Evolutionary conservation across 495 filamentous ascomycete genomes (phyloP).

Genomic region (Patellaria atrata): DNA sequence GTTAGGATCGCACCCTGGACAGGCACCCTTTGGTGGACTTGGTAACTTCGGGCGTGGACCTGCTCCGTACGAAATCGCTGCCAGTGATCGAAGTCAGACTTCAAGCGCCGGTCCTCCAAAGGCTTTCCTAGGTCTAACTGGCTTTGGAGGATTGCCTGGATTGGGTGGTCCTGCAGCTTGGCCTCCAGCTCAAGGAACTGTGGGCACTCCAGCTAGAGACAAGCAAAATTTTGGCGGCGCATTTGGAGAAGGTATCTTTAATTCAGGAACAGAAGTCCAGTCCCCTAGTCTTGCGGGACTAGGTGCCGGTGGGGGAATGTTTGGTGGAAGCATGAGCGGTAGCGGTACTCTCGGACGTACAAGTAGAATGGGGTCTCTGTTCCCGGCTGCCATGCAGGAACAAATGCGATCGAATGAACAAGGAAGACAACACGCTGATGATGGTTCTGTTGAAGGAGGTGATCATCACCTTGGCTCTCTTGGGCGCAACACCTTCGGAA

Average conservation of each 20-base stretch:
- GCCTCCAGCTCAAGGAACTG: constrained; percentile 41
- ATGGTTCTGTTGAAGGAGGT: constrained; percentile 20
- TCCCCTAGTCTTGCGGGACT: constrained; percentile 54
- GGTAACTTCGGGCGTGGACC: constrained; percentile 20
- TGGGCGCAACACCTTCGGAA: constrained; percentile 34
- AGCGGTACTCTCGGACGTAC: constrained; percentile 48
- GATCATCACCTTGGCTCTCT: constrained; percentile 24
- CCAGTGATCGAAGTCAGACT: constrained; percentile 72
- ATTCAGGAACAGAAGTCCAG: constrained; percentile 53
- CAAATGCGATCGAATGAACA: constrained; percentile 48
- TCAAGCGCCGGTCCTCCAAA: constrained; percentile 65
- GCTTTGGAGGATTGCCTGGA: constrained; percentile 42
- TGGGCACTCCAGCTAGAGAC: constrained; percentile 68
- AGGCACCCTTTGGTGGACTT: constrained; percentile 25
- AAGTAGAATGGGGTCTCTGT: constrained; percentile 76
- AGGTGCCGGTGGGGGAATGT: constrained; percentile 41
- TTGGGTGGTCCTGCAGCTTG: constrained; percentile 48
- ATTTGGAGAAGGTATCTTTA: constrained; percentile 64
- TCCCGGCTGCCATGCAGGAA: constrained; percentile 78
- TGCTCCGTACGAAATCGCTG: constrained; percentile 43
- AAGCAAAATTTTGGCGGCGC: constrained; percentile 44
- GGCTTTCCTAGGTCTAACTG: constrained; percentile 52
- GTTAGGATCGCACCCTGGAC: constrained; percentile 19
- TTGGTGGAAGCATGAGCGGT: no score
- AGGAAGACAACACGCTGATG: constrained; percentile 38